Percentiles rank a stretch among this genome's conserved stretches.
Conservation (phyloP, 2,329 filamentous ascomycete species). For the Didymella sp. region DNA sequence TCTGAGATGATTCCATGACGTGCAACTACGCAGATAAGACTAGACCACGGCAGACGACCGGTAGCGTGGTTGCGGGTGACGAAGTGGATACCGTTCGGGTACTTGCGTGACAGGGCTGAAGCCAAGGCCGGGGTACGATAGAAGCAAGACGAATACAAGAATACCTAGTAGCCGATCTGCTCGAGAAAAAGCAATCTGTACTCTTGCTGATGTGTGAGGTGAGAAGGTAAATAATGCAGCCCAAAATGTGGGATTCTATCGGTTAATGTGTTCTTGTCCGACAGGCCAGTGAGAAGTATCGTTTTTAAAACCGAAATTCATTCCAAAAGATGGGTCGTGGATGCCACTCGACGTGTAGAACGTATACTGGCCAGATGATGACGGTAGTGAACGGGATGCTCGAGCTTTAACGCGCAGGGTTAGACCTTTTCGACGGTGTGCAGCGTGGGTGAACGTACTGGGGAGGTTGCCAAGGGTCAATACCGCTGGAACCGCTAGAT, state of each 20-base stretch:
- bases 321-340: constrained; percentile 27
- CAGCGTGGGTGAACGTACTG: constrained; percentile 28
- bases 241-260: constrained; percentile 24
- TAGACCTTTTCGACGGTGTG: constrained; percentile 23
- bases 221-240: not conserved
- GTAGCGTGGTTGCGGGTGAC: constrained; percentile 39
- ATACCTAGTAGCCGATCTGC: constrained; percentile 30
- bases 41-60: constrained; percentile 35
- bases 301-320: constrained; percentile 53
- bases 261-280: constrained; percentile 56
- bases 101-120: constrained; percentile 37
- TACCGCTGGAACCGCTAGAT: constrained; percentile 26
- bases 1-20: constrained; percentile 55
- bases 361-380: constrained; percentile 7
- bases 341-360: constrained; percentile 4
- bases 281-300: constrained; percentile 53
- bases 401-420: constrained; percentile 21
- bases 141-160: constrained; percentile 39
- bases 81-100: constrained; percentile 39
- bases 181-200: constrained; percentile 36
- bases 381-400: constrained; percentile 19
- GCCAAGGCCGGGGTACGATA: constrained; percentile 30
- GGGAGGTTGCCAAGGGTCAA: constrained; percentile 9
- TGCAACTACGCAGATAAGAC: constrained; percentile 42
- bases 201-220: constrained; percentile 10